Conservation (phyloP, 2,329 filamentous ascomycete genomes). For the Scortechinia acanthostroma region DNA sequence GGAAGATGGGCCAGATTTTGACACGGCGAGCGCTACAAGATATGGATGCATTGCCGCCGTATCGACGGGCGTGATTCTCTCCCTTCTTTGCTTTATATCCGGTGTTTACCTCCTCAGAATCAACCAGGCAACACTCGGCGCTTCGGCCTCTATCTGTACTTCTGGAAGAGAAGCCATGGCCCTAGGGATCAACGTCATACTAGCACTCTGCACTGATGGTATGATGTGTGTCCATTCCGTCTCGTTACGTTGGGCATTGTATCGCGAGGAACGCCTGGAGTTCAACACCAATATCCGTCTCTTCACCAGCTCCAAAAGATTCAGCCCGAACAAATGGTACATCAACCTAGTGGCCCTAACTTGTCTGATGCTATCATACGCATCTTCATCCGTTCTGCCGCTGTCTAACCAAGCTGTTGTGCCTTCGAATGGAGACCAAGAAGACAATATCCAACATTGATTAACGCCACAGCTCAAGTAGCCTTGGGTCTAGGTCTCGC, state of each 20-base stretch:
- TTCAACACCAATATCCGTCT: conserved; percentile 11
- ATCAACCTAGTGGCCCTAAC: conserved; percentile 6
- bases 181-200: background rate
- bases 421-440: background rate
- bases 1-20: background rate
- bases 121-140: background rate
- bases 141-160: background rate
- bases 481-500: conserved; percentile 4
- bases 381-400: background rate
- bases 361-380: background rate
- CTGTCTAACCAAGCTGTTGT: background rate
- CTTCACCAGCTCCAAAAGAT: conserved; percentile 7
- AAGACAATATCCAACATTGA: background rate
- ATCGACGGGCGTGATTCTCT: background rate
- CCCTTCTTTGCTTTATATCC: background rate
- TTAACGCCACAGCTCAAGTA: conserved; percentile 3
- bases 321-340: conserved; percentile 8
- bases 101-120: background rate
- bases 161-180: background rate
- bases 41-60: background rate
- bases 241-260: background rate
- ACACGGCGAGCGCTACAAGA: background rate
- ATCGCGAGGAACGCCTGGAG: conserved; percentile 7
- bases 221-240: background rate
- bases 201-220: background rate